These are phyloP conservation scores for Pseudocercospora fijiensis DNA, from an alignment of 2,329 filamentous ascomycete genomes.

Conservation along the genomic window DNA sequence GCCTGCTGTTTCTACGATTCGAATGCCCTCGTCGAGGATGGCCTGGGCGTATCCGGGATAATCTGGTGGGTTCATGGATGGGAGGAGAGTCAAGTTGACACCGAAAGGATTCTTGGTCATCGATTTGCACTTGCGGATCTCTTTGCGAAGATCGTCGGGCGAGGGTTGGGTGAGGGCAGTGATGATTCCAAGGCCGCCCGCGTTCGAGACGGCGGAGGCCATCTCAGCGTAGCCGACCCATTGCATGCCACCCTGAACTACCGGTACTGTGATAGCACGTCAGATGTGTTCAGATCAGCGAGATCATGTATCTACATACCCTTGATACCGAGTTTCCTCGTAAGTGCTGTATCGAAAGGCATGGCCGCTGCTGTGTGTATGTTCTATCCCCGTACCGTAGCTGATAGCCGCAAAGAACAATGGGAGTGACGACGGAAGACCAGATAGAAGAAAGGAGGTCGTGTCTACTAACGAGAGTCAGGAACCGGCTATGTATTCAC, in stretches of 20 bases:
- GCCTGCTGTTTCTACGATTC: conserved; percentile 88
- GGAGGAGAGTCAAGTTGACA: conserved; percentile 93
- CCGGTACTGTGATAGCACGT: conserved; percentile 57
- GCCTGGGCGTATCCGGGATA: conserved; percentile 89
- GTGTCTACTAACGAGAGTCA: conserved; percentile 11
- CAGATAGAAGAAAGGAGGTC: background rate
- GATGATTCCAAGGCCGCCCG: conserved; percentile 79
- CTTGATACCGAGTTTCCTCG: conserved; percentile 59
- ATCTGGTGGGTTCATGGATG: conserved; percentile 83
- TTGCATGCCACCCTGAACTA: conserved; percentile 87
- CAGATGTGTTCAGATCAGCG: conserved; percentile 1
- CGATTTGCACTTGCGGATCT: conserved; percentile 81
- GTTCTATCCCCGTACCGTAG: background rate
- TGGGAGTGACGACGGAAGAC: background rate
- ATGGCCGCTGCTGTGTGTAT: conserved; percentile 40
- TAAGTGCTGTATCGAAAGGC: conserved; percentile 65
- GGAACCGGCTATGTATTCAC: conserved; percentile 7
- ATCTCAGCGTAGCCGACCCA: conserved; percentile 79
- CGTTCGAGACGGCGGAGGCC: conserved; percentile 72
- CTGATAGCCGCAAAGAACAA: background rate
- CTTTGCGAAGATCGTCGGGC: conserved; percentile 85
- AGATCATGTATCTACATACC: conserved; percentile 31
- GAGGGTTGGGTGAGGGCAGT: conserved; percentile 90
- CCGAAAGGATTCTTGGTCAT: conserved; percentile 81
- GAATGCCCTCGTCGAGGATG: conserved; percentile 88